Evolutionary conservation across 192 early-diverging fungal species (phyloP), one percentile per base, ranked within the genome.

Genomic region (Pilaira anomala): DNA sequence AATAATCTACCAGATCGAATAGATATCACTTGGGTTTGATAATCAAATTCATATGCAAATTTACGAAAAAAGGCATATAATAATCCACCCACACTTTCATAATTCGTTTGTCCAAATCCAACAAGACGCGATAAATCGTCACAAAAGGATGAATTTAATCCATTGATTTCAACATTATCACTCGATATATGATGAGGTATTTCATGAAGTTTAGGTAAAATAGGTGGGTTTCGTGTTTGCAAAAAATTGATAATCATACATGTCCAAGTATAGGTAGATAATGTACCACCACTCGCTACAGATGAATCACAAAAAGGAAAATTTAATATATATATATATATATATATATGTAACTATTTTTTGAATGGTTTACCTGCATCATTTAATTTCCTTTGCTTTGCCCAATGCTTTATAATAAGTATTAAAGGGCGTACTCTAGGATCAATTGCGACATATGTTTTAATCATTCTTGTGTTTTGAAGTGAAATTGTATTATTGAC

Each of bases 211-310:
- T 85, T 85, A 1, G 96, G 96, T 22, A 98, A 73, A 63, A 98
- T 92, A 0, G 94, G 93, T 50, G 94, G 94, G 19, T 81, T 65
- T 14, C 94, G 88, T 76, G 82, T 89, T 74, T 98, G 96, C 18
- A 98, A 73, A 78, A 96, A 98, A 69, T 96, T 92, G 61, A 98
- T 78, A 30, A 88, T 82, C 82, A 97, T 88, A 68, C 91, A 93
- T 5, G 88, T 91, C 96, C 96, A 98, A 19, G 94, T 90, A 71
- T 98, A 98, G 6, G 91, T 90, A 39, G 91, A 93, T 55, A 98
- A 76, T 0, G 95, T 98, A 19, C 95, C 95, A 48, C 95, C 95
- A 65, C 88, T 91, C 8, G 92, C 96, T 80, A 80, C 65, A 68
- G 54, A 29, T 8, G 36, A 13, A 46, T 3, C 55, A 25, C 13